These are phyloP conservation scores for Saccharomycopsis sp. DNA, from an alignment of 805 yeast genomes.

Conservation along the genomic window DNA sequence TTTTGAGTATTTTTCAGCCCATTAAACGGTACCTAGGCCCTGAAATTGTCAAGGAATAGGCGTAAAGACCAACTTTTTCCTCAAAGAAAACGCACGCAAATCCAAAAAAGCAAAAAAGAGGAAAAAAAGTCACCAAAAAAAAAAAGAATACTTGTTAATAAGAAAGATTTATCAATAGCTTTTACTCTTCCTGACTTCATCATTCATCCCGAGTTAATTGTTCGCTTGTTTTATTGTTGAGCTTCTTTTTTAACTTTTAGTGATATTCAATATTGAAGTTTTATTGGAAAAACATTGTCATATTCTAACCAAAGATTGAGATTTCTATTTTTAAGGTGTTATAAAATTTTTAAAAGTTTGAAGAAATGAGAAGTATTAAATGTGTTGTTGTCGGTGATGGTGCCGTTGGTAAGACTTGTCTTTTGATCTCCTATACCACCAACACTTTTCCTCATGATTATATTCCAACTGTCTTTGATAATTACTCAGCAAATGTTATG, in stretches of 20 bases:
- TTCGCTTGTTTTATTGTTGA: not conserved
- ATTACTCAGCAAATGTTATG: conserved; percentile 79
- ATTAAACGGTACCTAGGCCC: too few species aligned
- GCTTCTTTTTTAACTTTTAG: too few species aligned
- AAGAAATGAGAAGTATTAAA: conserved; percentile 68
- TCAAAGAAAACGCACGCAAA: too few species aligned
- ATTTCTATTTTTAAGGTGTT: too few species aligned
- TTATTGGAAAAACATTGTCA: too few species aligned
- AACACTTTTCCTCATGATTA: conserved; percentile 90
- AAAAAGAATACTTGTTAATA: not conserved
- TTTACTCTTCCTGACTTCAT: not conserved
- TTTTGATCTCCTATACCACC: conserved; percentile 76
- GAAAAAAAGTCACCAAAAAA: not conserved
- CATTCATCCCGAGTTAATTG: not conserved
- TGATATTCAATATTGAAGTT: too few species aligned
- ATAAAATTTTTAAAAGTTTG: too few species aligned
- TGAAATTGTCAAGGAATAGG: too few species aligned
- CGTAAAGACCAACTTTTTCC: too few species aligned
- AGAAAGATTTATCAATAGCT: not conserved
- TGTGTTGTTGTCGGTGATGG: conserved; percentile 94
- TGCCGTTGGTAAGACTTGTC: conserved; percentile 68
- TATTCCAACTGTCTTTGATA: conserved; percentile 90
- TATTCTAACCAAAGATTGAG: too few species aligned
- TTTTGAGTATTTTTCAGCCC: too few species aligned
- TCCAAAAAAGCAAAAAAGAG: too few species aligned